These are phyloP conservation scores for Hibiscus trionum DNA, from an alignment of 345 rosid species.

Conservation along the genomic window DNA sequence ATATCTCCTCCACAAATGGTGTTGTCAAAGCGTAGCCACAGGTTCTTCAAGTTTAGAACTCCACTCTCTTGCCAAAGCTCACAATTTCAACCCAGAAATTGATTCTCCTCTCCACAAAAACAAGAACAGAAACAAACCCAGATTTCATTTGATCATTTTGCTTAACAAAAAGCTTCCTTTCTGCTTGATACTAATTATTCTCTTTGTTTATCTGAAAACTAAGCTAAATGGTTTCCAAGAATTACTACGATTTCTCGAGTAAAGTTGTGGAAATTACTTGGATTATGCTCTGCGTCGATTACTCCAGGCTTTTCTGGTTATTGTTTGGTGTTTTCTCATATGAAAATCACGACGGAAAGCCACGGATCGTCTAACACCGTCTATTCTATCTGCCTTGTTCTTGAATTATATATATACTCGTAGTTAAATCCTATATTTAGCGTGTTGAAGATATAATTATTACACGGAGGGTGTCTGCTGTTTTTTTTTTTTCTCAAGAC, in stretches of 20 bases:
- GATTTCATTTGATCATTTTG: too few species aligned
- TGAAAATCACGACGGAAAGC: conserved; percentile 85
- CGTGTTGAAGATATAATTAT: not conserved
- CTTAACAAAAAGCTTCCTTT: too few species aligned
- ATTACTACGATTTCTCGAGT: conserved; percentile 33
- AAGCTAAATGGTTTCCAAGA: conserved; percentile 48
- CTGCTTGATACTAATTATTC: too few species aligned
- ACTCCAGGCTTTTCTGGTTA: conserved; percentile 67
- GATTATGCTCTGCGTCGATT: conserved; percentile 65
- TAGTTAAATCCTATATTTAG: too few species aligned
- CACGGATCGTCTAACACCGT: conserved; percentile 53
- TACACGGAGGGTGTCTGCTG: conserved; percentile 14
- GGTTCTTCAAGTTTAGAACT: too few species aligned
- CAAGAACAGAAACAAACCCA: too few species aligned
- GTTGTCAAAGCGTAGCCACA: too few species aligned
- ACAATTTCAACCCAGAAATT: too few species aligned
- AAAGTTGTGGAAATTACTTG: conserved; percentile 52
- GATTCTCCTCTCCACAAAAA: too few species aligned
- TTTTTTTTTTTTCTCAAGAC: too few species aligned
- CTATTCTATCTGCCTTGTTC: not conserved
- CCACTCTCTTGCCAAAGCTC: too few species aligned
- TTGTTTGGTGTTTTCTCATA: conserved; percentile 66
- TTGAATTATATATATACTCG: not conserved
- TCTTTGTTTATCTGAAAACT: not conserved
- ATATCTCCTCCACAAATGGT: too few species aligned